These are phyloP conservation scores for Warburgia ugandensis DNA, from an alignment of 164 flowering plant species.

Conservation along the genomic window DNA sequence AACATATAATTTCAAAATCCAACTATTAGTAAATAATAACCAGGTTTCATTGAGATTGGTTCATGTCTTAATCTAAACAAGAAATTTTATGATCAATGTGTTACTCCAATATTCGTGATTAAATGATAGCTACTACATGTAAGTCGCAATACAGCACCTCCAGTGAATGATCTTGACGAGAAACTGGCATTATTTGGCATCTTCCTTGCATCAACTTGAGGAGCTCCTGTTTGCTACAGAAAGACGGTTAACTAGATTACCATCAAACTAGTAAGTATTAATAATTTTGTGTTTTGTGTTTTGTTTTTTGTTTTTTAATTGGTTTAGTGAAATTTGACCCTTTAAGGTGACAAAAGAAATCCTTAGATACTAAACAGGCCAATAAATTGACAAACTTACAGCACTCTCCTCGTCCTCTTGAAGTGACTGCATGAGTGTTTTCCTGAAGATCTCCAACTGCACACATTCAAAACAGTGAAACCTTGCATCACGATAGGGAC, in stretches of 20 bases:
- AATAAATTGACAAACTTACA: slow-evolving; percentile 27
- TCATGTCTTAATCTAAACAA: no score
- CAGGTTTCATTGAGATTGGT: no score
- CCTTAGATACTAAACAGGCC: background rate
- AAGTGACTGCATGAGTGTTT: slow-evolving; percentile 83
- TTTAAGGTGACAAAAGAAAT: background rate
- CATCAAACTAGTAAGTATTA: no score
- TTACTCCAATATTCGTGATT: background rate
- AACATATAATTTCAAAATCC: no score
- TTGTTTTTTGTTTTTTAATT: no score
- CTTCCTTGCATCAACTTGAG: slow-evolving; percentile 27
- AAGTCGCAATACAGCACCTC: slow-evolving; percentile 20
- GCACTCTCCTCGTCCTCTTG: slow-evolving; percentile 71
- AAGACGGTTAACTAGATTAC: background rate
- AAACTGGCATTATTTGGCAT: slow-evolving; percentile 19
- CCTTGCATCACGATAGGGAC: background rate
- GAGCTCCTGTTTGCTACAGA: slow-evolving; percentile 26
- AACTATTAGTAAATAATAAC: no score
- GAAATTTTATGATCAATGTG: no score
- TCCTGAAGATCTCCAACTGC: slow-evolving; percentile 80
- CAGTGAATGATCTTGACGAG: slow-evolving; percentile 20
- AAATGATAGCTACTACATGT: background rate
- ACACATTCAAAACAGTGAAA: slow-evolving; percentile 10
- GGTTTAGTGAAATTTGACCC: no score
- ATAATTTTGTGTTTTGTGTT: no score